Evolutionary conservation across 2,329 filamentous ascomycete species (phyloP), one percentile per base, ranked within the genome.

Genomic region (Cladosporium sphaerospermum): DNA sequence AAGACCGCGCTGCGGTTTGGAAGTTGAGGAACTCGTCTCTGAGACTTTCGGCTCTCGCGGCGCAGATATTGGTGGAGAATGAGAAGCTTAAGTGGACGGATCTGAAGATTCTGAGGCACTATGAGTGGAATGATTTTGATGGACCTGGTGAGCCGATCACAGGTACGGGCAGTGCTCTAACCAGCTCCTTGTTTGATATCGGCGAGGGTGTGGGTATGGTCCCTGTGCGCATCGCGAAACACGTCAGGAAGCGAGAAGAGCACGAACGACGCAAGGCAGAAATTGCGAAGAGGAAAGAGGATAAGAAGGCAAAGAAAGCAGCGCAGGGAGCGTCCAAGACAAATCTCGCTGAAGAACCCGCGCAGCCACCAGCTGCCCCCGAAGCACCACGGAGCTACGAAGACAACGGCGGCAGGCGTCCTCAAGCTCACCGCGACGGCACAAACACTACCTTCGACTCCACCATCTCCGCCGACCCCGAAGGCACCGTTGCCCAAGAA

Each of bases 71-170:
- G 2, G 79, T 86, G 3, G 75, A 79, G 33, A 76, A 75, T 57
- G 82, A 81, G n/a, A 76, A 79, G 57, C 63, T 87, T 18, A 75
- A 76, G 19, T 88, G 83, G 79, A 79, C 78, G 52, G 79, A 82
- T 54, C 68, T 89, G 44, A 77, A 80, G 10, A 73, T 89, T 0
- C 62, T 87, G 8, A 75, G 86, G 8, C 83, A 86, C 61, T 80
- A 78, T 47, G 84, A 88, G 60, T 89, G 85, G 84, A 87, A 88
- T 59, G 85, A 89, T 61, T 89, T 88, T 61, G 84, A 86, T 59
- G 86, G 86, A 0, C 85, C 85, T 0, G 85, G 85, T 0, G 86
- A 89, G 63, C 86, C 86, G 0, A 72, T 89, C 10, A 86, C 84
- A 0, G 86, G 85, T 3, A 71, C 80, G 3, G 80, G 81, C 33